A percentile compares a stretch with the other conserved stretches of the same genome.
phyloP scores from a whole-genome alignment of 1,284 basidiomycete species.

The Pseudomicrostroma phylloplanum region DNA sequence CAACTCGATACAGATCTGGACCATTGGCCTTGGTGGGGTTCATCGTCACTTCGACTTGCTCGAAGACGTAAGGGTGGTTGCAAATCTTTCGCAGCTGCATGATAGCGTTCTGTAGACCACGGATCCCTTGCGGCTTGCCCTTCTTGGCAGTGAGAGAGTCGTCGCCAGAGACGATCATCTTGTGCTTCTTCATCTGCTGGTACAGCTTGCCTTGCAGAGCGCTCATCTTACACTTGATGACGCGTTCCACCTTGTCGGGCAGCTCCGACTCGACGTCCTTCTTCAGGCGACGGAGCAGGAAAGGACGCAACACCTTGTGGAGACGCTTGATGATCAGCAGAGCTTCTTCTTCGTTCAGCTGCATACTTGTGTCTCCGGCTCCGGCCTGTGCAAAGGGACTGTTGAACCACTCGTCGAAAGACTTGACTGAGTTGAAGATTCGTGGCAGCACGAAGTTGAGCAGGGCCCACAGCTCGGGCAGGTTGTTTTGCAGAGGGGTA shows the following conservation, averaged over 20 bases:
- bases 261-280: slow-evolving; percentile 97
- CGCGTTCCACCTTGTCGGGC: slow-evolving; percentile 98
- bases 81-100: slow-evolving; percentile 99
- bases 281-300: slow-evolving; percentile 91
- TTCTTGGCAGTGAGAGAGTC: slow-evolving; percentile 39
- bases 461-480: slow-evolving; percentile 94
- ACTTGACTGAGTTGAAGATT: slow-evolving; percentile 99
- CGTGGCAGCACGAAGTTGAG: slow-evolving; percentile 97
- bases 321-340: slow-evolving; percentile 93
- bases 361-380: slow-evolving; percentile 72
- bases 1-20: slow-evolving; percentile 70
- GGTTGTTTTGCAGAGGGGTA: slow-evolving; percentile 96
- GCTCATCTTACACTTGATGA: slow-evolving; percentile 97
- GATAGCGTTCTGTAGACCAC: slow-evolving; percentile 80
- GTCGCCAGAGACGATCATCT: slow-evolving; percentile 63
- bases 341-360: slow-evolving; percentile 99
- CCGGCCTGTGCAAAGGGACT: slow-evolving; percentile 98
- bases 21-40: slow-evolving; percentile 75
- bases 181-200: slow-evolving; percentile 94
- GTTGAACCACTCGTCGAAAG: slow-evolving; percentile 99
- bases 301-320: slow-evolving; percentile 96
- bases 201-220: slow-evolving; percentile 89
- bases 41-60: slow-evolving; percentile 86
- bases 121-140: slow-evolving; percentile 48
- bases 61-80: slow-evolving; percentile 74